A percentile compares a stretch with the other conserved stretches of the same genome.
These are phyloP conservation scores for Tulasnella sp. DNA, from an alignment of 768 basidiomycete species.

Conservation along the genomic window DNA sequence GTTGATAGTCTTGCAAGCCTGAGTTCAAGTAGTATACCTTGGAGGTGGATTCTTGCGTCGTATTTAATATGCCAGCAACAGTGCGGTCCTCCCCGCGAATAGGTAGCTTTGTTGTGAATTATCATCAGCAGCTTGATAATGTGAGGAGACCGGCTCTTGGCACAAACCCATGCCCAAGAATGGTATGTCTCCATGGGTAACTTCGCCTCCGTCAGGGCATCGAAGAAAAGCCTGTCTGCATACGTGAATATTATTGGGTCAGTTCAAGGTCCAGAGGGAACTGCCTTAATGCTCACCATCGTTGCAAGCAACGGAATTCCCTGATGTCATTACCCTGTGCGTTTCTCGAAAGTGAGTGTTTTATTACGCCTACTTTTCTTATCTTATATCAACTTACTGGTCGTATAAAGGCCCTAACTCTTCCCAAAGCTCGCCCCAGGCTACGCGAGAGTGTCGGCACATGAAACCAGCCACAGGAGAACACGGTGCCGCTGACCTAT, in stretches of 20 bases:
- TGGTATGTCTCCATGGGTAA: constrained; percentile 23
- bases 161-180: constrained; percentile 20
- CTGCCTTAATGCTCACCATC: constrained; percentile 18
- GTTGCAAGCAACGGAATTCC: constrained; percentile 18
- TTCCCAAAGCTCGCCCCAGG: constrained; percentile 24
- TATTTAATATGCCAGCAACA: constrained; percentile 20
- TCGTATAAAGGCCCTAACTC: constrained; percentile 19
- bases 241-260: too few species aligned
- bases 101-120: too few species aligned
- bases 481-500: too few species aligned
- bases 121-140: too few species aligned
- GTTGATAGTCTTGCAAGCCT: too few species aligned
- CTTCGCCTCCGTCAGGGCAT: constrained; percentile 17
- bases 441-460: neutral
- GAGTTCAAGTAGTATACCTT: too few species aligned
- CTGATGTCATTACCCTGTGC: constrained; percentile 18
- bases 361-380: too few species aligned
- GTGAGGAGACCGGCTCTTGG: too few species aligned
- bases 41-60: constrained; percentile 20
- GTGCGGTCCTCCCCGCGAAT: constrained; percentile 18
- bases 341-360: too few species aligned
- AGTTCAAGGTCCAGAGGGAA: too few species aligned
- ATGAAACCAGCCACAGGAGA: neutral
- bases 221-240: constrained; percentile 21
- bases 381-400: too few species aligned